Evolutionary conservation across 352 stramenopile genomes (phyloP), one percentile per base, ranked within the genome.

Genomic region (Pythium brassicae): DNA sequence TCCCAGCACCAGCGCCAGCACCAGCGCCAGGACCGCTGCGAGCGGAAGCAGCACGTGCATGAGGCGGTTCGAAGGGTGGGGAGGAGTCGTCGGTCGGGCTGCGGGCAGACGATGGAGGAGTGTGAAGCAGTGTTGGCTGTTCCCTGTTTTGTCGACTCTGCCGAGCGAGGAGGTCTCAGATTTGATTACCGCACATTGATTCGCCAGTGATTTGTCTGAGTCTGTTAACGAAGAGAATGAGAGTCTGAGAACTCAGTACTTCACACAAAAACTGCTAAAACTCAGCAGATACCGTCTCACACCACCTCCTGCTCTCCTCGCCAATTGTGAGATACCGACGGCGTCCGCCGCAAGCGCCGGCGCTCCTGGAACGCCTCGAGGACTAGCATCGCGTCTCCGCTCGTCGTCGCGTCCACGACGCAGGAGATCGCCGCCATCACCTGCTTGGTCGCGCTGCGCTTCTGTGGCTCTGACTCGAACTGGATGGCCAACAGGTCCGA

Each of bases 31-130:
- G 4, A 62, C 27, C 63, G 59, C 57, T 49, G 87, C 27, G 20
- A 89, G 25, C 44, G 79, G 37, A 37, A 74, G 44, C 8, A 74
- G 20, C 9, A 74, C 42, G 50, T 77, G 27, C 34, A 91, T 29
- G 29, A 89, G 60, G 39, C 35, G 70, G 68, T 40, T 72, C 53
- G 55, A 50, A 46, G 56, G 84, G 52, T 59, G 83, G 66, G 40
- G 12, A 20, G 3, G 20, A 4, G 15, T 42, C n/a, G 0, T 7
- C 17, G n/a, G 39, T 11, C 19, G 9, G 15, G 26, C n/a, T n/a
- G 20, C n/a, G 2, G 23, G 8, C 19, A 25, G 8, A 55, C 11
- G 35, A 34, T 17, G 27, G 19, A 17, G 14, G 46, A 37, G 55
- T 44, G 46, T 19, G 10, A 23, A 11, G 32, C 32, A 11, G 32